These are phyloP conservation scores for Hypoxylon sp. DNA, from an alignment of 2,329 filamentous ascomycete genomes.

Conservation along the genomic window DNA sequence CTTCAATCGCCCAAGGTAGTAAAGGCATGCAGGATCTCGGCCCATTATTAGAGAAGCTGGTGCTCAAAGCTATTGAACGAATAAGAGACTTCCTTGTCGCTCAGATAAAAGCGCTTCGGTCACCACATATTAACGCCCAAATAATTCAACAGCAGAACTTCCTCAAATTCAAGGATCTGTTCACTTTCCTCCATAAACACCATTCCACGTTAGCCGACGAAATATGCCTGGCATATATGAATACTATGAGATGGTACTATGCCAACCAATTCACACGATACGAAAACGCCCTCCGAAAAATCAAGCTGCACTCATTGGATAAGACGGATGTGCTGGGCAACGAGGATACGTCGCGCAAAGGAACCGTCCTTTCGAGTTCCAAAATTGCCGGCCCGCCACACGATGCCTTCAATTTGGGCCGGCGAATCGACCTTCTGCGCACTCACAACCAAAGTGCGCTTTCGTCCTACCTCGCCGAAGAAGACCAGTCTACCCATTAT, in stretches of 20 bases:
- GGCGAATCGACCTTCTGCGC: slow-evolving; percentile 85
- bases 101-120: slow-evolving; percentile 93
- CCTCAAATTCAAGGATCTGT: slow-evolving; percentile 89
- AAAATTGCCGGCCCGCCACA: slow-evolving; percentile 73
- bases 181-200: slow-evolving; percentile 84
- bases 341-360: slow-evolving; percentile 78
- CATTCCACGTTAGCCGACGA: slow-evolving; percentile 89
- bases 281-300: slow-evolving; percentile 83
- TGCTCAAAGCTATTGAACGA: slow-evolving; percentile 90
- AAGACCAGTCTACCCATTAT: slow-evolving; percentile 87
- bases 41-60: slow-evolving; percentile 87
- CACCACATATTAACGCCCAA: slow-evolving; percentile 96
- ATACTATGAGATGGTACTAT: slow-evolving; percentile 99
- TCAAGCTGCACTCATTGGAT: slow-evolving; percentile 87
- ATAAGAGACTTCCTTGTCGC: slow-evolving; percentile 95
- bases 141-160: slow-evolving; percentile 96
- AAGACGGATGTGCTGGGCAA: slow-evolving; percentile 86
- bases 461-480: slow-evolving; percentile 90
- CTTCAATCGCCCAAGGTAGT: slow-evolving; percentile 71
- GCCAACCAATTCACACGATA: slow-evolving; percentile 92
- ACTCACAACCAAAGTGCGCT: slow-evolving; percentile 81
- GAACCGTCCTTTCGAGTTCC: slow-evolving; percentile 68
- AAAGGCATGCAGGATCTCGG: slow-evolving; percentile 88
- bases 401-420: slow-evolving; percentile 90
- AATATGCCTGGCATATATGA: slow-evolving; percentile 93